phyloP scores from a whole-genome alignment of 371 early-diverging fungal species.

The Choanephora cucurbitarum region DNA sequence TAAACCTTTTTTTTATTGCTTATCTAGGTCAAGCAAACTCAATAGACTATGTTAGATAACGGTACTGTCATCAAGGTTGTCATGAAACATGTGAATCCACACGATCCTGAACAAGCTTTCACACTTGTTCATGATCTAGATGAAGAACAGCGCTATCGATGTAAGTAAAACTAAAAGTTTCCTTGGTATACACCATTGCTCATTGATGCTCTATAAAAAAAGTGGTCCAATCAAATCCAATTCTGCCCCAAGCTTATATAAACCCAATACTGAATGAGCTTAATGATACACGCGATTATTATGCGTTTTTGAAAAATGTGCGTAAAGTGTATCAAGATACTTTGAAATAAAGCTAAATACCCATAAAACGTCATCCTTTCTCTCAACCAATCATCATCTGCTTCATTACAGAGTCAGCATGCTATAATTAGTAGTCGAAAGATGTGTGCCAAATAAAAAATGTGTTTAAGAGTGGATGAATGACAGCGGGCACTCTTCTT shows the following conservation, averaged over 20 bases:
- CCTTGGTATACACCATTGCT: background rate
- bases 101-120: background rate
- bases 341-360: background rate
- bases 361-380: too few relatives aligned
- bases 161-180: background rate
- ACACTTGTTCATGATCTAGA: background rate
- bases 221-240: conserved; percentile 7
- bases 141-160: background rate
- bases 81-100: background rate
- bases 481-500: too few relatives aligned
- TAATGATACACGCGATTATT: conserved; percentile 8
- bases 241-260: background rate
- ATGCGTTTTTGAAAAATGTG: conserved; percentile 3
- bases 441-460: too few relatives aligned
- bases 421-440: too few relatives aligned
- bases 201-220: background rate
- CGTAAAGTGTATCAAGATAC: conserved; percentile 2
- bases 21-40: too few relatives aligned
- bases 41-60: background rate
- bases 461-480: too few relatives aligned
- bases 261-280: background rate
- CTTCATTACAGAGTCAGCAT: too few relatives aligned
- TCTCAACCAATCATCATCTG: too few relatives aligned
- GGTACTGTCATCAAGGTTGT: background rate
- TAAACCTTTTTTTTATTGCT: too few relatives aligned